Base-by-base conservation (phyloP, 345 rosid species). In the Combretum micranthum region DNA sequence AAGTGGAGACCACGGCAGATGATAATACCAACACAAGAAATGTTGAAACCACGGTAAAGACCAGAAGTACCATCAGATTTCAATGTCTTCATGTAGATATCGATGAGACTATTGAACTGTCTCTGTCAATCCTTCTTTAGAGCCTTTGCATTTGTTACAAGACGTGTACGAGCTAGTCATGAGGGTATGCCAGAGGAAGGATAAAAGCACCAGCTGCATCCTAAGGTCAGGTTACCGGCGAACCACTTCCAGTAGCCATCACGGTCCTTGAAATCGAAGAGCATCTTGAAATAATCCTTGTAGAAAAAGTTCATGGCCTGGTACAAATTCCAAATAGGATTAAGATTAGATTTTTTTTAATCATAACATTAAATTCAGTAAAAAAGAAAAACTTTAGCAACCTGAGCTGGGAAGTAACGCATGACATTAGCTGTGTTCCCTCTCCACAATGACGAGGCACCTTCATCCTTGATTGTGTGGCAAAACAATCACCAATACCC, bases 271-370 rank as follows among this genome's bases (percentile, higher is more conserved):
- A 85, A 85, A 84, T 88, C 85, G 57, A 88, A 88, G 51, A 83
- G 70, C 64, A 85, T 80, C 83, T 88, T 88, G 63, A 88, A 88
- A 79, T 88, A 77, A 69, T 88, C 94, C 70, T 83, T 88, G 82
- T 86, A 88, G 1, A 94, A 94, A 74, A 88, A 88, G 85, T 88
- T 88, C 80, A 88, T 65, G 44, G 96, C 96, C 96, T 84, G 71
- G 32, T 19, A 49, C 45, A 20, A 66, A 65, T 49, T 26, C n/a
- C 15, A 44, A 16, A 32, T 13, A 56, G 15, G 37, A 17, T 57
- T 63, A 0, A 59, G 65, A 54, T 47, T 11, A 32, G 10, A 32
- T 32, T 32, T 32, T 32, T 32, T 32, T n/a, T n/a, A n/a, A 1
- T 32, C 10, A 32, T 5, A 32, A 32, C 39, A 32, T 32, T 7